Percentiles rank a stretch among this genome's conserved stretches.
Evolutionary conservation across 2,329 filamentous ascomycete species (phyloP).

Genomic region (Colletotrichum sp.): DNA sequence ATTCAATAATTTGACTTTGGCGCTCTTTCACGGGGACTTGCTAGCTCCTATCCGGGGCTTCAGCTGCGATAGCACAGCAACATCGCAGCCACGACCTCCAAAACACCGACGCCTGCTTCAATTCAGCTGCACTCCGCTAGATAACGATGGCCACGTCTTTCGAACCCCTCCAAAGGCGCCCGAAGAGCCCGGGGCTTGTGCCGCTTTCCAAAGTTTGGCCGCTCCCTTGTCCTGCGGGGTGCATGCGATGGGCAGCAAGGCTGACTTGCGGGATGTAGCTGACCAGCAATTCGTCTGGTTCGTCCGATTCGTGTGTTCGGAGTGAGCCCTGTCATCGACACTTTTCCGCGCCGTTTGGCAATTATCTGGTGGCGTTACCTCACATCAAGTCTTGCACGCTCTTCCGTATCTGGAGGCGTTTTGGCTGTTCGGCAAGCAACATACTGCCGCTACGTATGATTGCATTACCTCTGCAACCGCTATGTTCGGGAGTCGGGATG

Average conservation of each 20-base stretch:
- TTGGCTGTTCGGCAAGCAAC: neutral
- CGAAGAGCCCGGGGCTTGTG: neutral
- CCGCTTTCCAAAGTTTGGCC: neutral
- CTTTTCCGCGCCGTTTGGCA: neutral
- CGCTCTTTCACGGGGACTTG: neutral
- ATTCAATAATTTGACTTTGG: conserved; percentile 1
- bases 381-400: neutral
- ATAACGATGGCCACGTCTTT: conserved; percentile 3
- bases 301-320: neutral
- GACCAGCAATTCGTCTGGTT: neutral
- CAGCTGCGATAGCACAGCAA: neutral
- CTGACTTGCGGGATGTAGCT: neutral
- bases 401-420: neutral
- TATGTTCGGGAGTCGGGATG: neutral
- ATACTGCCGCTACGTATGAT: neutral
- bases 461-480: neutral
- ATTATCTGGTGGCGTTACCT: conserved; percentile 3
- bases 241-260: neutral
- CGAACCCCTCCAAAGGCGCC: neutral
- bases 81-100: neutral
- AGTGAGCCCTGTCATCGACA: neutral
- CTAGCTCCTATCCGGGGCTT: neutral
- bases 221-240: neutral
- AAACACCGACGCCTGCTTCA: conserved; percentile 15
- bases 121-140: neutral